Base-by-base conservation (phyloP, 257 asterid species). In the Lithospermum erythrorhizon region DNA sequence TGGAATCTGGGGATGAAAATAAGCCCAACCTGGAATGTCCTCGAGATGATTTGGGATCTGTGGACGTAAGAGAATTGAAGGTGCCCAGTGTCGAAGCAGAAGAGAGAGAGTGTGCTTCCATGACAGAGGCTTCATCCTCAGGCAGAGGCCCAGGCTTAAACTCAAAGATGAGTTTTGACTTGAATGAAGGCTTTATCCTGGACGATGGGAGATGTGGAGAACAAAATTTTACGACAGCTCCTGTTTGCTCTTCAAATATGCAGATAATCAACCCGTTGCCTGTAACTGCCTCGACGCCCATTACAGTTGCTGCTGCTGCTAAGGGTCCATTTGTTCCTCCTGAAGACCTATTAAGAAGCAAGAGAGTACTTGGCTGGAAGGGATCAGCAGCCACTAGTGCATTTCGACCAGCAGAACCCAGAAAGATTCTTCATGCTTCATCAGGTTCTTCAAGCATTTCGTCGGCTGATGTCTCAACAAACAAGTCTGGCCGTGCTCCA, bases 151-250 rank as follows among this genome's bases (percentile, higher is more conserved):
- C 81, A 22, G 83, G 67, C 60, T 8, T 58, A 1, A 69, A 73
- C 62, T 71, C 74, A 61, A 89, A 76, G 79, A 22, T 89, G 54
- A 72, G 72, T 61, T 86, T 89, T 47, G 97, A 89, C 71, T 78
- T 89, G 68, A 89, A 89, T 63, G 97, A 89, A 76, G 89, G 89
- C 48, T 68, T 84, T 21, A 57, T 55, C 70, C 72, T 70, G 25
- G 97, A 89, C 70, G 95, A 87, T 47, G 96, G 86, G 61, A 88
- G 82, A 57, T 79, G 63, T 61, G 88, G 75, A 69, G 94, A 88
- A 65, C 71, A 75, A 56, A 63, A 47, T 56, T 76, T 19, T 68
- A 64, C 62, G 27, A 37, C 25, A 21, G 24, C 75, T 45, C 41
- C 76, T 49, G 76, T 71, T 32, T 53, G 70, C 70, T 52, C 82